Base-by-base conservation (phyloP, 371 early-diverging fungal species). In the Mortierella sp. region DNA sequence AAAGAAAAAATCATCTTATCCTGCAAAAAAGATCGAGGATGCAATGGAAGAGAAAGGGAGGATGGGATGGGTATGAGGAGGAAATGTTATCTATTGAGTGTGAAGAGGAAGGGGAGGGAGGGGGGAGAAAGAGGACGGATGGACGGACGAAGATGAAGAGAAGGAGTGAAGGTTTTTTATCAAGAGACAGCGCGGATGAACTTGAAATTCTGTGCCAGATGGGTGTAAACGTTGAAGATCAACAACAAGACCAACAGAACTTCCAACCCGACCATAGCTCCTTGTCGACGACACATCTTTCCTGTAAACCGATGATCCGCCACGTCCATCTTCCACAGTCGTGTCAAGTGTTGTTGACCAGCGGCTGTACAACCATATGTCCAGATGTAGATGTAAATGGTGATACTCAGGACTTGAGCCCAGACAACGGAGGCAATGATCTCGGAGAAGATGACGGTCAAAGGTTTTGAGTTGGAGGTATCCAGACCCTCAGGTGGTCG, bases 401-500 rank as follows among this genome's bases (percentile, higher is more conserved):
- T 55, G 13, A 76, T 49, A n/a, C 70, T 66, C 38, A 76, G 49
- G 23, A 76, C 52, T 45, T 76, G 78, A 19, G 70, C 51, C 78
- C 78, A 76, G n/a, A 76, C 21, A n/a, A 76, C 66, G 6, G 66
- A 76, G 6, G 70, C 78, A 42, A 76, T 62, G 53, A 76, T 76
- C 45, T 76, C 78, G 2, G 78, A 66, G 24, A 76, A 52, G 45
- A 76, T 76, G 48, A 76, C 78, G 19, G 61, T 26, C 60, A 76
- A 31, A 8, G 78, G 78, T 26, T 76, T 76, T 8, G 78, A 76
- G 41, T 59, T 65, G 31, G 78, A 65, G 2, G 66, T 59, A 24
- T 76, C 78, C n/a, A 76, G 43, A 7, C 78, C 78, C 34, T 76
- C 78, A 8, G 78, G 78, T 4, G 78, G 78, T n/a, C 78, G 70